Evolutionary conservation across 768 basidiomycete genomes (phyloP), one percentile per base, ranked within the genome.

Genomic region (Agrocybe praecox): DNA sequence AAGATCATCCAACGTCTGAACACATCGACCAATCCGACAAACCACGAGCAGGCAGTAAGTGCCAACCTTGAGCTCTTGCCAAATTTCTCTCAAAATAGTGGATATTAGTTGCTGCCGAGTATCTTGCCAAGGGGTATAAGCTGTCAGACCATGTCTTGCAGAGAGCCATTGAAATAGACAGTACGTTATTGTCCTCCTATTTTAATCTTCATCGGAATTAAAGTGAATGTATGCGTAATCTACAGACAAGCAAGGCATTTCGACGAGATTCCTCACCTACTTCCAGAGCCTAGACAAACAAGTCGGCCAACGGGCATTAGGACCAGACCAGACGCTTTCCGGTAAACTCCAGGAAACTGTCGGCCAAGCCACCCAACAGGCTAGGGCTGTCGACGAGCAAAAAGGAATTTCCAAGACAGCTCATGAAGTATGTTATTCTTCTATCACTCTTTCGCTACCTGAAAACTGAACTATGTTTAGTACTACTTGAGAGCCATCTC

Each of bases 51-150:
- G 92, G 86, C 45, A 92, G 90, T 91, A 63, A 64, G 87, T 34
- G 14, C n/a, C 14, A 7, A 26, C 6, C 15, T 26, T 21, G 14
- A 12, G 19, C 34, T 32, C 19, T 17, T 26, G 29, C 9, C 29
- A 49, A 22, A 18, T 33, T 55, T 34, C 54, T 18, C 65, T 18
- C 40, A 36, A 4, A 26, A 2, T 24, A 29, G 9, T 29, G 26
- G 4, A 29, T 59, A 55, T 58, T 67, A 86, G 93, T 97, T 65
- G 90, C 91, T 23, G 96, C 96, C 24, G 96, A 98, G 71, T 94
- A 96, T 72, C 83, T 99, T 45, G 94, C 96, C 1, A 86, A 84
- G 66, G 97, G 96, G 1, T 98, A 98, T 74, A 66, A 67, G 49
- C 81, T 98, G 23, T 85, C 87, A 17, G 96, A 98, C 67, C 67